Conservation (phyloP, 106 monocot species). For the Platanthera guangdongensis region DNA sequence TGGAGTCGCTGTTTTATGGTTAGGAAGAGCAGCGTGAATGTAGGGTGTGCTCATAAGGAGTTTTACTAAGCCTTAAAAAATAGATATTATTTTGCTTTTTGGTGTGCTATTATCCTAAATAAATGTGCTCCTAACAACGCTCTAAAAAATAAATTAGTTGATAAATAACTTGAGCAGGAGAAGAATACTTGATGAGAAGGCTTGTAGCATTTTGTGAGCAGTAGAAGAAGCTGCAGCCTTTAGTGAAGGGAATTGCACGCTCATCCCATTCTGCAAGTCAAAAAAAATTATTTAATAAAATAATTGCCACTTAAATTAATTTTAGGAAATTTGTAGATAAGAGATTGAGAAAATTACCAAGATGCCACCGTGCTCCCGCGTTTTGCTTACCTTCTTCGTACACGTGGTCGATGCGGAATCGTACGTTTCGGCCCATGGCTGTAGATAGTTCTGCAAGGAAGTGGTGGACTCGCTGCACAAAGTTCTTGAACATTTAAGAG, state of each 20-base stretch:
- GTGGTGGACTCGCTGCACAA: constrained; percentile 17
- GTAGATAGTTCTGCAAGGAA: constrained; percentile 26
- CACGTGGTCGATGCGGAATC: constrained; percentile 26
- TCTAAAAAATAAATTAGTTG: no score
- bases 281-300: neutral
- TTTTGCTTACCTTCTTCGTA: constrained; percentile 21
- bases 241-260: constrained; percentile 44
- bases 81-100: no score
- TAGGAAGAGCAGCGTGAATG: no score
- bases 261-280: constrained; percentile 50
- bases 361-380: constrained; percentile 34
- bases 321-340: neutral
- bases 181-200: constrained; percentile 41
- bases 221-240: constrained; percentile 58
- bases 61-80: no score
- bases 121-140: no score
- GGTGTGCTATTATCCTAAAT: no score
- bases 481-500: neutral
- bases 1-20: no score
- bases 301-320: no score
- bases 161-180: neutral
- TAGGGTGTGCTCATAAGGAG: no score
- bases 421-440: constrained; percentile 41
- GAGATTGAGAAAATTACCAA: constrained; percentile 29
- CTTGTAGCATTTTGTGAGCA: constrained; percentile 16